Conservation (phyloP, 2,329 filamentous ascomycete species). For the Ophiosphaerella herpotricha region DNA sequence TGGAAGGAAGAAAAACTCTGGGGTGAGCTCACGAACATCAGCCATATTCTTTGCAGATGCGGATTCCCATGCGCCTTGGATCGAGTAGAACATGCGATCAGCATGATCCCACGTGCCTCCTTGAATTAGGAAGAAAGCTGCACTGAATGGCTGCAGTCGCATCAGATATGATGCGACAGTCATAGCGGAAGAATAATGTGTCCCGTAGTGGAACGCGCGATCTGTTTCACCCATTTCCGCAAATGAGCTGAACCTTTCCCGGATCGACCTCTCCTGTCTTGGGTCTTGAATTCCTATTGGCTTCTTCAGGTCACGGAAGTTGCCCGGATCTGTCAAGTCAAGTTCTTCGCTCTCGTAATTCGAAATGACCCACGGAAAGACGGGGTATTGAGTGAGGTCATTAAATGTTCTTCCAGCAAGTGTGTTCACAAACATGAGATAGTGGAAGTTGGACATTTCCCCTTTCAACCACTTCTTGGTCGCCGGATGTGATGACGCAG, state of each 20-base stretch:
- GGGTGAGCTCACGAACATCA: slow-evolving; percentile 91
- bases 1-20: slow-evolving; percentile 95
- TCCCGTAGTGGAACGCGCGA: slow-evolving; percentile 94
- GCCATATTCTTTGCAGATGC: slow-evolving; percentile 88
- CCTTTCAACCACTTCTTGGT: slow-evolving; percentile 90
- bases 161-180: slow-evolving; percentile 97
- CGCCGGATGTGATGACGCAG: slow-evolving; percentile 78
- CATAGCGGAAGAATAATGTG: slow-evolving; percentile 99
- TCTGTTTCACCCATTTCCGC: slow-evolving; percentile 81
- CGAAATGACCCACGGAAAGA: slow-evolving; percentile 95
- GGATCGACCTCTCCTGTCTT: slow-evolving; percentile 76
- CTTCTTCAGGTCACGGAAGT: slow-evolving; percentile 89
- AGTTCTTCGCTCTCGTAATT: slow-evolving; percentile 95
- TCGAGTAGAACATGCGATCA: slow-evolving; percentile 91
- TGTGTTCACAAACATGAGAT: slow-evolving; percentile 97
- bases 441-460: slow-evolving; percentile 98
- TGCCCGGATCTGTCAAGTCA: slow-evolving; percentile 80
- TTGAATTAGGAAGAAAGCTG: slow-evolving; percentile 91
- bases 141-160: slow-evolving; percentile 91
- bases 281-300: slow-evolving; percentile 92
- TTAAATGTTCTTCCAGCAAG: slow-evolving; percentile 98
- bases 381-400: slow-evolving; percentile 95
- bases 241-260: slow-evolving; percentile 83
- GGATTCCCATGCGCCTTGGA: slow-evolving; percentile 88
- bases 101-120: slow-evolving; percentile 97